Base-by-base conservation (phyloP, 2,329 filamentous ascomycete genomes). In the Stemphylium vesicarium region DNA sequence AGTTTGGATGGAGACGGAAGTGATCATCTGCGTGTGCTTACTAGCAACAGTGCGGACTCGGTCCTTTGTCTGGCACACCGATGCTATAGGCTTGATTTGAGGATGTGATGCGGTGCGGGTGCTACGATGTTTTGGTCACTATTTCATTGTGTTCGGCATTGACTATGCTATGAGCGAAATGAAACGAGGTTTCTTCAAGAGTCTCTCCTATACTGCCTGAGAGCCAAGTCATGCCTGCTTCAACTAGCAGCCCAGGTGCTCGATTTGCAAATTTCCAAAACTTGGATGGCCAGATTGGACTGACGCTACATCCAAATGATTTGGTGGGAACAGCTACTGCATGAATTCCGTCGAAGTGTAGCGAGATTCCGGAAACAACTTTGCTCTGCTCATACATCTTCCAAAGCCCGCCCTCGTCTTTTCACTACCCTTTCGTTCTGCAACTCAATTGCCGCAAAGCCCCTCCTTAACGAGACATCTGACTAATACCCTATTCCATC, bases 1-100 rank as follows among this genome's bases (percentile, higher is more conserved):
- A 54, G 59, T 59, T 16, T 32, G 15, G 6, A 4, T 16, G 10
- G 2, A 2, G 10, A 31, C 29, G 41, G 6, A 20, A 26, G 3
- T 29, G 12, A 2, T 13, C n/a, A 4, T 18, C 15, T 6, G n/a
- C 9, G 5, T 29, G 6, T 47, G 24, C 50, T 57, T 12, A 57
- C 26, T 8, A 12, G 1, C 12, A 4, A 9, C 29, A 59, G 58
- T 64, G 61, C 18, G 61, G 61, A 31, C 49, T 64, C 10, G 56
- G 59, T 3, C 44, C 55, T 20, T 29, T 62, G 9, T n/a, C 44
- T 11, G 59, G 45, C 15, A 15, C 50, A 5, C 57, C 57, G 0
- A 42, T 42, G 41, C n/a, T 38, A 1, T 53, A 46, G 26, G 9
- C 1, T 29, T 29, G 26, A 29, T 29, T 9, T 29, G 2, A 11